phyloP scores from a whole-genome alignment of 1,284 basidiomycete species.

The Hortiboletus rubellus region DNA sequence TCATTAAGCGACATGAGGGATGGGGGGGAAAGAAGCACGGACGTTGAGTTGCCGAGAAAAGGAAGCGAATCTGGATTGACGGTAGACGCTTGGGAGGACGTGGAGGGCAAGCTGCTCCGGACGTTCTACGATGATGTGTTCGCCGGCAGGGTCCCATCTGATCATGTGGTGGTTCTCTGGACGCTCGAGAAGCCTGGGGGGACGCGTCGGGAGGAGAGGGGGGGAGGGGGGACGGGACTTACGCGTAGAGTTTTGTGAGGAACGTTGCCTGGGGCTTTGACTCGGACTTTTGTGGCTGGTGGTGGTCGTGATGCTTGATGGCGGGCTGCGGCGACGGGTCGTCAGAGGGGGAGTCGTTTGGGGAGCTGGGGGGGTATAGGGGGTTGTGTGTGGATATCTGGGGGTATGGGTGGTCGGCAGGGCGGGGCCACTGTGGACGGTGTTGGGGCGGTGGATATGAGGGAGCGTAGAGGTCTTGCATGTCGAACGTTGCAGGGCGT shows the following conservation, averaged over 20 bases:
- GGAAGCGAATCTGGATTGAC: constrained; percentile 90
- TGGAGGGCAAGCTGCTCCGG: constrained; percentile 88
- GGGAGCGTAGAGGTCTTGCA: constrained; percentile 67
- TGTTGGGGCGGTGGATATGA: constrained; percentile 43
- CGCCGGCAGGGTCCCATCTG: constrained; percentile 86
- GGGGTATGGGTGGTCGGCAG: constrained; percentile 37
- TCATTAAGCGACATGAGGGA: constrained; percentile 20
- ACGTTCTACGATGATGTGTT: constrained; percentile 89
- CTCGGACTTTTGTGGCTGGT: constrained; percentile 56
- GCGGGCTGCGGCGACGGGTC: constrained; percentile 52
- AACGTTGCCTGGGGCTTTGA: constrained; percentile 86
- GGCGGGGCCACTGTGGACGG: constrained; percentile 39
- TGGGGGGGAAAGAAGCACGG: constrained; percentile 40
- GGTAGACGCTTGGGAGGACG: constrained; percentile 85
- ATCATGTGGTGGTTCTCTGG: constrained; percentile 90
- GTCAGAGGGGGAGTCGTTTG: constrained; percentile 45
- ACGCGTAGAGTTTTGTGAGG: constrained; percentile 91
- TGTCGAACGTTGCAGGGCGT: constrained; percentile 38
- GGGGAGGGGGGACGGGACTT: constrained; percentile 35
- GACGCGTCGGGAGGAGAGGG: constrained; percentile 18
- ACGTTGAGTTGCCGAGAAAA: constrained; percentile 94
- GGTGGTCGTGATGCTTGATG: constrained; percentile 44
- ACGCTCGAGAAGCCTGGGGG: constrained; percentile 71
- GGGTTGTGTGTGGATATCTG: constrained; percentile 33
- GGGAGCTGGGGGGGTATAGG: constrained; percentile 47